Evolutionary conservation across 257 asterid genomes (phyloP), one percentile per base, ranked within the genome.

Genomic region (Thymus quinquecostatus): DNA sequence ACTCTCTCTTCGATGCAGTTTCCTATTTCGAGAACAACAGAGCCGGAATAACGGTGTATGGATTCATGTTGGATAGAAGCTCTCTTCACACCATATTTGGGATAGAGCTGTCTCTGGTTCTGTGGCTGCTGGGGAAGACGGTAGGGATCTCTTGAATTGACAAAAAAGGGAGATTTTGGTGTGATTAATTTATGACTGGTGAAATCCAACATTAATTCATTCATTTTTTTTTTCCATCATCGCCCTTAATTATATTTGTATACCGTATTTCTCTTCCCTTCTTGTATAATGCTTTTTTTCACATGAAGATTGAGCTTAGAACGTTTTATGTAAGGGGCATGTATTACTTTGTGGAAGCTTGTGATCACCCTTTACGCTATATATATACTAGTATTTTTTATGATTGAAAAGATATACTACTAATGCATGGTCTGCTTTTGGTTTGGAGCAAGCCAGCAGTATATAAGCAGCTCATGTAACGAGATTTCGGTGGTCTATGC

Each of bases 91-190:
- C 97, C 62, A 86, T 95, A 45, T 88, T 95, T 28, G 97, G 98
- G 30, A 74, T 95, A 45, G 96, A 95, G 83, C 70, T 95, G 29
- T 85, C 97, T 3, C 82, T 95, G 27, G 90, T 95, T 2, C 97
- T 92, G 10, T 95, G 99, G 99, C 82, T 89, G 73, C 99, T 92
- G 8, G 99, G 99, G 8, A 95, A 95, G 86, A 95, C 98, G 0
- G 49, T 95, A 0, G 96, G 91, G 48, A 84, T 86, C 75, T 89
- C 90, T 69, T 92, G 80, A 85, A 64, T 27, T 21, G 27, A 55
- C 54, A 44, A 64, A 4, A 9, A 44, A 44, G 41, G 29, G 1
- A 40, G 51, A 8, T 7, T 60, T 29, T 1, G 62, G 11, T 10
- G 21, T 10, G 14, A 32, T 58, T 0, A 1, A 1, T 1, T 60